phyloP scores from a whole-genome alignment of 2,329 filamentous ascomycete species.

The Neonectria coccinea region DNA sequence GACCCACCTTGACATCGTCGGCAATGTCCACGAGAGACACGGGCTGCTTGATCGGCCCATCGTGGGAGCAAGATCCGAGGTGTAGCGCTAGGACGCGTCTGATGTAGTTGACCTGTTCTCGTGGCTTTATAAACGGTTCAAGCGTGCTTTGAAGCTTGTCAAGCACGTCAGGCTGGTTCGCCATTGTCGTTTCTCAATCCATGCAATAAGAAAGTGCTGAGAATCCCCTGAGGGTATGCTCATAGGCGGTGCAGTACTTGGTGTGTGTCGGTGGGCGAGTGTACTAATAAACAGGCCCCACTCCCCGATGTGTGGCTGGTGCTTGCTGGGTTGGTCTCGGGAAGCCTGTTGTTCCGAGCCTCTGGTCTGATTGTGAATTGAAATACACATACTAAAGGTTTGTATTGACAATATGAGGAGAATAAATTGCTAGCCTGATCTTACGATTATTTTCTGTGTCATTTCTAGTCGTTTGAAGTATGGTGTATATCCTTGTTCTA shows the following conservation, averaged over 20 bases:
- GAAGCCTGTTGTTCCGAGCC: not conserved
- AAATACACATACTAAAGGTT: not conserved
- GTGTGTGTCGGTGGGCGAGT: conserved; percentile 20
- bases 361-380: not conserved
- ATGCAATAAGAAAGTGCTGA: conserved; percentile 22
- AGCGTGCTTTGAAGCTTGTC: conserved; percentile 58
- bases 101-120: conserved; percentile 68
- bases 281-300: conserved; percentile 10
- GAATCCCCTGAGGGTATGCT: conserved; percentile 16
- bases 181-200: conserved; percentile 44
- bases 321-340: not conserved
- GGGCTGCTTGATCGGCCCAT: conserved; percentile 57
- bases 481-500: not conserved
- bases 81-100: conserved; percentile 66
- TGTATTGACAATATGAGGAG: not conserved
- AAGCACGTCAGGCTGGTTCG: conserved; percentile 48
- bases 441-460: not conserved
- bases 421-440: not conserved
- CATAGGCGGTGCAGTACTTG: conserved; percentile 9
- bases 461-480: not conserved
- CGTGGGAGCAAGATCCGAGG: conserved; percentile 60
- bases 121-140: conserved; percentile 65
- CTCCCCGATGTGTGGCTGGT: conserved; percentile 23
- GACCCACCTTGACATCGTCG: conserved; percentile 49
- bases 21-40: conserved; percentile 61